Conservation (phyloP, 108 stramenopile species). For the Fragilariopsis cylindrus region DNA sequence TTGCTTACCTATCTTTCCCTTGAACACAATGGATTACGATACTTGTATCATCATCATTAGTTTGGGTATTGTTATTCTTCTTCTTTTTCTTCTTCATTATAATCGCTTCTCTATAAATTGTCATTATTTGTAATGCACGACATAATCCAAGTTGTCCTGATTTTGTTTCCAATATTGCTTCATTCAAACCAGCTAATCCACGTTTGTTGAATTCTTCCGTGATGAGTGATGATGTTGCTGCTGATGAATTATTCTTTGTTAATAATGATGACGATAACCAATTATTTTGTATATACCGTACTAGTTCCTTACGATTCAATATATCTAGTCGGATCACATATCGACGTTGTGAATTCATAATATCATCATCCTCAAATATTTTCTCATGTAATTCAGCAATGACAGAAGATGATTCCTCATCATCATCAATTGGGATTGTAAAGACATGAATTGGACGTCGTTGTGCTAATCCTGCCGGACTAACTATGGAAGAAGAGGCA, state of each 20-base stretch:
- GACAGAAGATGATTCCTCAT: background rate
- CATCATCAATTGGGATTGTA: background rate
- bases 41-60: background rate
- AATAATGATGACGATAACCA: slow-evolving; percentile 33
- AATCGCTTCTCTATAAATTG: slow-evolving; percentile 34
- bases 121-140: slow-evolving; percentile 31
- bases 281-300: slow-evolving; percentile 27
- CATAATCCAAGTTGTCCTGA: slow-evolving; percentile 24
- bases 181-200: slow-evolving; percentile 47
- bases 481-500: background rate
- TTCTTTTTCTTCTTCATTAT: background rate
- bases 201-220: slow-evolving; percentile 38
- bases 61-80: background rate
- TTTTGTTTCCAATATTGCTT: slow-evolving; percentile 45
- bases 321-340: slow-evolving; percentile 39
- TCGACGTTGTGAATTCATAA: background rate
- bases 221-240: background rate
- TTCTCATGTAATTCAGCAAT: background rate
- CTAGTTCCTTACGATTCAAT: slow-evolving; percentile 17
- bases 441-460: background rate
- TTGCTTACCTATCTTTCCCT: slow-evolving; percentile 46
- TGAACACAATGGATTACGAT: slow-evolving; percentile 54
- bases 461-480: background rate
- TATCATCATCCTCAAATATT: background rate
- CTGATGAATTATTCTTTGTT: background rate